phyloP scores from a whole-genome alignment of 78 protist genomes.

The Dictyostelium citrinum region DNA sequence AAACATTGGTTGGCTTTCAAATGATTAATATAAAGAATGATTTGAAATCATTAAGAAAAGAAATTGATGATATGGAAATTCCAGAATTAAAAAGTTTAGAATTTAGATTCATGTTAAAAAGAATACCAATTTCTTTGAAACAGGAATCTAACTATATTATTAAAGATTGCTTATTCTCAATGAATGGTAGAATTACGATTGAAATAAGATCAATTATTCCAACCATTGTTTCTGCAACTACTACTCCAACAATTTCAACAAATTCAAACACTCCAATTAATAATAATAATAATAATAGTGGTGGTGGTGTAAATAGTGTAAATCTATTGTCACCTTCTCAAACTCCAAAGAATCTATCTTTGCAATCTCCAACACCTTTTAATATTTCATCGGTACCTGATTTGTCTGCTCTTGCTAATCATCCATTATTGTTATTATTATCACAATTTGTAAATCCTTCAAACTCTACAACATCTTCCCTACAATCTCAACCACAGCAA shows the following conservation, averaged over 20 bases:
- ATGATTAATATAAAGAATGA: slow-evolving; percentile 4
- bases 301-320: not conserved
- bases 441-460: slow-evolving; percentile 2
- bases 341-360: not conserved
- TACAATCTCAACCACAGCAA: not conserved
- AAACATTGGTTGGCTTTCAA: slow-evolving; percentile 20
- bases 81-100: slow-evolving; percentile 42
- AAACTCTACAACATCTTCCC: not conserved
- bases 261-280: not conserved
- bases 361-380: slow-evolving; percentile 12
- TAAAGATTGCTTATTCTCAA: slow-evolving; percentile 22
- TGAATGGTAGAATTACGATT: not conserved
- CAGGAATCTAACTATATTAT: slow-evolving; percentile 5
- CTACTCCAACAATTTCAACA: not conserved
- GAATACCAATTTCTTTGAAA: slow-evolving; percentile 38
- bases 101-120: slow-evolving; percentile 41
- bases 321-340: not conserved
- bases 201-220: slow-evolving; percentile 48
- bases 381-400: slow-evolving; percentile 30
- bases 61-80: slow-evolving; percentile 53
- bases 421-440: not conserved
- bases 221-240: not conserved
- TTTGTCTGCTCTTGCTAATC: slow-evolving; percentile 10
- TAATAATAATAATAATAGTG: not conserved
- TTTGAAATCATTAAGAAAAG: slow-evolving; percentile 16